Percentiles rank a stretch among this genome's conserved stretches.
phyloP scores from a whole-genome alignment of 768 basidiomycete species.

The Russula lepida region DNA sequence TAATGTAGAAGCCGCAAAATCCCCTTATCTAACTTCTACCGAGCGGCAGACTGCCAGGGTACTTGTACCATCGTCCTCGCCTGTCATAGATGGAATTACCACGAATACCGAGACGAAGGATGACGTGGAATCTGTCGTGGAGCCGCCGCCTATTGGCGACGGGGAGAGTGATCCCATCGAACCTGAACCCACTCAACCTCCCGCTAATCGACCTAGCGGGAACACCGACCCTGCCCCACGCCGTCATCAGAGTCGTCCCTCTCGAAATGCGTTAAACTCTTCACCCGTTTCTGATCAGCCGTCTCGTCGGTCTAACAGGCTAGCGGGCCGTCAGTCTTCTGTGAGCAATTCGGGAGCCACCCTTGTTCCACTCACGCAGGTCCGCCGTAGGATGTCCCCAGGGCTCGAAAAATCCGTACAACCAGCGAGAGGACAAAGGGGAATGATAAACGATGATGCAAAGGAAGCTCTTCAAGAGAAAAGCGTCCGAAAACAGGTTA shows the following conservation, averaged over 20 bases:
- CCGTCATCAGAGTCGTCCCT: not conserved
- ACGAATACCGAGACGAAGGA: not conserved
- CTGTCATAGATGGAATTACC: not conserved
- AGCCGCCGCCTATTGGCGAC: not conserved
- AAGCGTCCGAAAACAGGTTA: not conserved
- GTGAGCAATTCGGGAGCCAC: not conserved
- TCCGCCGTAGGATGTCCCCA: not conserved
- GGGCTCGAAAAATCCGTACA: not conserved
- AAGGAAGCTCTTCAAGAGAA: not conserved
- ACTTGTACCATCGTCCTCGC: constrained; percentile 15
- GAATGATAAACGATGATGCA: not conserved
- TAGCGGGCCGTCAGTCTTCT: constrained; percentile 5
- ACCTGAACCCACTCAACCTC: not conserved
- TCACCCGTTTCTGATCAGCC: not conserved
- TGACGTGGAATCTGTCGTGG: constrained; percentile 13
- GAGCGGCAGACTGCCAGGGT: not conserved
- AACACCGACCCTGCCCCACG: not conserved
- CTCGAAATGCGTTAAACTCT: not conserved
- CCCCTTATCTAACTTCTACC: not conserved
- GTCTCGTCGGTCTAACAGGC: constrained; percentile 12
- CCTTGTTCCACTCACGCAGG: not conserved
- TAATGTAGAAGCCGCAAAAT: not conserved
- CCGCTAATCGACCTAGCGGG: not conserved
- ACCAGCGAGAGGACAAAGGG: constrained; percentile 1
- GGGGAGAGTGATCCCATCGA: constrained; percentile 20